Base-by-base conservation (phyloP, 768 basidiomycete genomes). In the Antrodiella citrinella region DNA sequence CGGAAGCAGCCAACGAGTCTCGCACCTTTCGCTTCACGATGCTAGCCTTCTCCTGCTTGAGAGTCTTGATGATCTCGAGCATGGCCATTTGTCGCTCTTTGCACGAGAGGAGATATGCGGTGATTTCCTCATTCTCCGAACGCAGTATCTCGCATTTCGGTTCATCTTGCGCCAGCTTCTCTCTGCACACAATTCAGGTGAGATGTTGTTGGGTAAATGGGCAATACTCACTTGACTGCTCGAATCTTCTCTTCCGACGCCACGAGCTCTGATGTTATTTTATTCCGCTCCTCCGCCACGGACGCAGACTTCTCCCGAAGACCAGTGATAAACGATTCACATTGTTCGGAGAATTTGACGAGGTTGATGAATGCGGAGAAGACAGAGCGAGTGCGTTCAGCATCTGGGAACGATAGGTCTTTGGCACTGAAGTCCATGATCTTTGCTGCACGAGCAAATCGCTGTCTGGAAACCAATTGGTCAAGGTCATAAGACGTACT, bases 281-380 rank as follows among this genome's bases (percentile, higher is more conserved):
- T 72, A 41, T 82, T 79, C n/a, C 86, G 73, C 57, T 90, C 81
- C 25, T 78, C 66, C 45, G 79, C 69, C 22, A 86, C 59, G 11
- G 72, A 65, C 15, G 79, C 66, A 10, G 82, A 83, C 51, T 75
- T 71, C 11, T 81, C 77, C 40, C 81, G 76, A 21, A 92, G 67
- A n/a, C 75, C 72, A 49, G 71, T 71, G 15, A 86, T 71, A 52
- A 86, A 82, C 2, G 73, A 65, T 38, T 77, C 72, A 57, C 81
- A 82, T 56, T 90, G 86, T 57, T 84, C 86, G 12, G 82, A 83
- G 65, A 93, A 95, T 66, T 90, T 91, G 66, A 91, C 80, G 64
- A 94, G 91, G 67, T 96, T 96, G 72, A 94, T 89, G 57, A 95
- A 86, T 2, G 86, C 91, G 26, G 89, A 90, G 54, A 96, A 77